phyloP scores from a whole-genome alignment of 805 yeast species.

The Myxozyma sirexii region DNA sequence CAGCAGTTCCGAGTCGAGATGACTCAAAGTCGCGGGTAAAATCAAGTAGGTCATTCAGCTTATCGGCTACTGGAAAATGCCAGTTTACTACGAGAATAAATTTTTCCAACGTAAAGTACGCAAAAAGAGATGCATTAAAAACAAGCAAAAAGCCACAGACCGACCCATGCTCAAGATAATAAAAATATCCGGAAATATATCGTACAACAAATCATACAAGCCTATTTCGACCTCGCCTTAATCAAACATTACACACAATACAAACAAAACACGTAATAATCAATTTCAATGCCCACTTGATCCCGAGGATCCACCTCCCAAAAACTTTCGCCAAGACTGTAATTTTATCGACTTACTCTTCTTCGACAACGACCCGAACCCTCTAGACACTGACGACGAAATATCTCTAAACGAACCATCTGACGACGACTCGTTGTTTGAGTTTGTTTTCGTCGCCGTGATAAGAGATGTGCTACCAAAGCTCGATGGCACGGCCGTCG shows the following conservation, averaged over 20 bases:
- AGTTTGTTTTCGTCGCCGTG: neutral
- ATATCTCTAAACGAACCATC: slow-evolving; percentile 11
- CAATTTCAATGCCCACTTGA: neutral
- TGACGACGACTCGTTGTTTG: slow-evolving; percentile 6
- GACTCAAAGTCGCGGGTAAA: too few relatives aligned
- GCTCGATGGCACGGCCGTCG: neutral
- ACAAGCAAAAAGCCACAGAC: neutral
- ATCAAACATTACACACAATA: neutral
- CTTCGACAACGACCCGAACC: slow-evolving; percentile 21
- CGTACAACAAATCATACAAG: neutral
- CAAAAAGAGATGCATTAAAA: too few relatives aligned
- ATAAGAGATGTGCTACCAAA: neutral
- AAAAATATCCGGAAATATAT: neutral
- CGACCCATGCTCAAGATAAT: too few relatives aligned
- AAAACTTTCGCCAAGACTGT: slow-evolving; percentile 15
- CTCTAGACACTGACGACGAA: slow-evolving; percentile 14
- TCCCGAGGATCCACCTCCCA: slow-evolving; percentile 12
- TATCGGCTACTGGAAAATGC: too few relatives aligned
- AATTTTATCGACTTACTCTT: slow-evolving; percentile 17
- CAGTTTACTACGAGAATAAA: too few relatives aligned
- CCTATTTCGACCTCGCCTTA: too few relatives aligned
- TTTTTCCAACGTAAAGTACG: too few relatives aligned
- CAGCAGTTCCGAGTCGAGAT: too few relatives aligned
- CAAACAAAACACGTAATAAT: neutral
- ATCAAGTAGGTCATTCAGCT: too few relatives aligned